These are phyloP conservation scores for Acanthamoeba lenticulata DNA, from an alignment of 208 protist genomes.

Conservation along the genomic window DNA sequence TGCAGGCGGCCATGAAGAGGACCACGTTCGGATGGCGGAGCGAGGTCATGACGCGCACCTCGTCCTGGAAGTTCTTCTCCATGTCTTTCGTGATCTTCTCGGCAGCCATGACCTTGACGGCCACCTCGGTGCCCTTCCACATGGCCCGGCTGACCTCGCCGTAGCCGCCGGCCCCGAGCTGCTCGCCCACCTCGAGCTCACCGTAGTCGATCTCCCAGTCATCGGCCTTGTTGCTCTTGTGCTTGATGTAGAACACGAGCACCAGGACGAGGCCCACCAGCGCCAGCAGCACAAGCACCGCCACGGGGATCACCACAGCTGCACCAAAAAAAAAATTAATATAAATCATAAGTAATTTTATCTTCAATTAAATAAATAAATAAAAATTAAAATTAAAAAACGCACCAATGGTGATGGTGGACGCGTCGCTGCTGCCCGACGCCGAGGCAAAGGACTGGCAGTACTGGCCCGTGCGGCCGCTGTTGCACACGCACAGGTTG, in stretches of 20 bases:
- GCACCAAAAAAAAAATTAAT: neutral
- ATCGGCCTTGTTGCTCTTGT: neutral
- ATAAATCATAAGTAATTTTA: neutral
- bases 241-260: neutral
- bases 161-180: too few species aligned
- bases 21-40: too few species aligned
- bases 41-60: too few species aligned
- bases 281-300: too few species aligned
- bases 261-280: neutral
- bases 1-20: too few species aligned
- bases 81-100: too few species aligned
- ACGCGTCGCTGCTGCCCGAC: neutral
- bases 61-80: too few species aligned
- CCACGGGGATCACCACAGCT: neutral
- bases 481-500: neutral
- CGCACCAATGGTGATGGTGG: neutral
- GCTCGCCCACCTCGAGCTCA: too few species aligned
- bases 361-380: too few species aligned
- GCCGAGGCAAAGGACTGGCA: neutral
- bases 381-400: neutral
- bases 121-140: too few species aligned
- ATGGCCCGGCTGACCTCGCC: too few species aligned
- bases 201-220: conserved; percentile 20
- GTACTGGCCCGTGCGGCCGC: neutral
- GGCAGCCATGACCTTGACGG: too few species aligned